Evolutionary conservation across 2,329 filamentous ascomycete species (phyloP), one percentile per base, ranked within the genome.

Genomic region (Claviceps arundinis): DNA sequence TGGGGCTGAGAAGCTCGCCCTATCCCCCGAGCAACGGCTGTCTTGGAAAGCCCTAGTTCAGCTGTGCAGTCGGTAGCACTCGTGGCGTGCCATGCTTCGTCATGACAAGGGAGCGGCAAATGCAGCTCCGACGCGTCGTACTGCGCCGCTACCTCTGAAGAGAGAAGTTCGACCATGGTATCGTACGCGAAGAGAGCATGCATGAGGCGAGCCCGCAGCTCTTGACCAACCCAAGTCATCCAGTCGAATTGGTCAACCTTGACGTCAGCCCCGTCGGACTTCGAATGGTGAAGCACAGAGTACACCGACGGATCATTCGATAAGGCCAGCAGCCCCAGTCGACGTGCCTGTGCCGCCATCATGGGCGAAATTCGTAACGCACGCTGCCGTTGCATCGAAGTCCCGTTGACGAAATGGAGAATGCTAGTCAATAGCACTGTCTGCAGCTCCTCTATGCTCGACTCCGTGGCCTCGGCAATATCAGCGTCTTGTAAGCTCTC

Each of bases 71-170:
- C 76, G 16, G 73, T 65, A 5, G 71, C 65, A 41, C 73, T 76
- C 37, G 68, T 70, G 4, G 85, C 84, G 58, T 88, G 84, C 84
- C 85, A 89, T 2, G 81, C 80, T 16, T 81, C 82, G 64, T 89
- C 85, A 58, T 89, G 84, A 14, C 78, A 76, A 8, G 85, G 85
- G 5, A 89, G 68, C n/a, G 84, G 82, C 40, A 88, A 65, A 34
- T 74, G 72, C 49, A 88, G 73, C 57, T 87, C 83, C 37, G 81
- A 72, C 8, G 74, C 68, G 54, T 87, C 79, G 43, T 88, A 78
- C 45, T 78, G 72, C 14, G 83, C 76, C 9, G 73, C 66, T 8
- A 73, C 66, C n/a, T 70, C 68, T 63, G 89, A 88, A 73, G 87
- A 89, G 62, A 82, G 89, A 19, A 89, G 75, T 17, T 78, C 78